phyloP scores from a whole-genome alignment of 2,329 filamentous ascomycete genomes.

The Keithomyces neogunnii region DNA sequence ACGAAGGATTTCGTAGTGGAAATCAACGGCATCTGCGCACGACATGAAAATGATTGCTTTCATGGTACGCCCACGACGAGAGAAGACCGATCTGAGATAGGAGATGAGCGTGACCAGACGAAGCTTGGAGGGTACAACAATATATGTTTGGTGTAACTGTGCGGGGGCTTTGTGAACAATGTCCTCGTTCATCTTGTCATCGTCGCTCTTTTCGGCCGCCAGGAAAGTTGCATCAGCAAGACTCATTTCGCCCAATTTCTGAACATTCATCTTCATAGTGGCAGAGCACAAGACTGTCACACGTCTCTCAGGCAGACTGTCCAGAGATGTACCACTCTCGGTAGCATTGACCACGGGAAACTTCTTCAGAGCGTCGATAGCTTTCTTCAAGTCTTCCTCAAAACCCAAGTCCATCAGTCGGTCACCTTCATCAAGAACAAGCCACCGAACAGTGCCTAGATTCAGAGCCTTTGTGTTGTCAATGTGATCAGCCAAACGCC shows the following conservation, averaged over 20 bases:
- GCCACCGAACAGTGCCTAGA: constrained; percentile 82
- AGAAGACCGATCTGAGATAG: constrained; percentile 78
- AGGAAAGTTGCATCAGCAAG: constrained; percentile 88
- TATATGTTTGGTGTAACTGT: constrained; percentile 87
- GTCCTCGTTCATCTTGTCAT: constrained; percentile 36
- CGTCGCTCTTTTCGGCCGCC: constrained; percentile 51
- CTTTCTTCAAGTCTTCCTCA: constrained; percentile 83
- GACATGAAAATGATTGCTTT: constrained; percentile 96
- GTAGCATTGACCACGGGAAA: constrained; percentile 51
- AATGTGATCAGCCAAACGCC: constrained; percentile 82
- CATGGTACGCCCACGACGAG: constrained; percentile 83
- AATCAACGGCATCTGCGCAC: constrained; percentile 94
- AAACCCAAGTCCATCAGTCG: constrained; percentile 98
- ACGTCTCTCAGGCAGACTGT: constrained; percentile 63
- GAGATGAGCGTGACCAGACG: constrained; percentile 81
- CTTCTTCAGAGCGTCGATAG: constrained; percentile 70
- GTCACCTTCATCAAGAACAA: constrained; percentile 93
- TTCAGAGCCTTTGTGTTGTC: constrained; percentile 86
- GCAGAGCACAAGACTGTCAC: constrained; percentile 91
- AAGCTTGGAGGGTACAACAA: constrained; percentile 80
- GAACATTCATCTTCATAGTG: constrained; percentile 96
- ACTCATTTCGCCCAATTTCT: constrained; percentile 88
- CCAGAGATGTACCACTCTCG: constrained; percentile 48
- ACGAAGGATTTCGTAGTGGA: constrained; percentile 80
- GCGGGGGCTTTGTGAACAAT: constrained; percentile 70